A percentile compares a stretch with the other conserved stretches of the same genome.
These are phyloP conservation scores for Andrographis paniculata DNA, from an alignment of 305 asterid genomes.

Conservation along the genomic window DNA sequence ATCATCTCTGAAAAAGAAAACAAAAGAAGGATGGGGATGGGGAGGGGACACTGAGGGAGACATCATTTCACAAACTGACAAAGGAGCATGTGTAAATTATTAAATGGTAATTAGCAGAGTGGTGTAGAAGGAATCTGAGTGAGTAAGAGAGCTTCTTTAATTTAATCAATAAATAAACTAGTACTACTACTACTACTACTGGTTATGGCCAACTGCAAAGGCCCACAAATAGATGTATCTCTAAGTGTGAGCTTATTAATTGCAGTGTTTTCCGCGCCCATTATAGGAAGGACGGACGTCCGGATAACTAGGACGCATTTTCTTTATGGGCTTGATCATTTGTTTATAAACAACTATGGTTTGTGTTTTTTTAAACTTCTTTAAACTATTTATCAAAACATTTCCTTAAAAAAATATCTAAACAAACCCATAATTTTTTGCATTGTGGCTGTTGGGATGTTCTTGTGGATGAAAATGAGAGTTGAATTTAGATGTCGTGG, in stretches of 20 bases:
- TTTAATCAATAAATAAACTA: constrained; percentile 5
- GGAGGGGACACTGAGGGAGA: constrained; percentile 25
- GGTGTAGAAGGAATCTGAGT: constrained; percentile 35
- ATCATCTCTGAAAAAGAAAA: constrained; percentile 10
- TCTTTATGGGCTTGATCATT: too few relatives aligned
- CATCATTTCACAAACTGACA: constrained; percentile 36
- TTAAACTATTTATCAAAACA: too few relatives aligned
- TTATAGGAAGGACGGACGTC: constrained; percentile 38
- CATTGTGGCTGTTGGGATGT: too few relatives aligned
- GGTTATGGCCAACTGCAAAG: constrained; percentile 13
- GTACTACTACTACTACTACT: background rate
- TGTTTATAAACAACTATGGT: too few relatives aligned
- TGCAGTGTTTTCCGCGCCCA: constrained; percentile 26
- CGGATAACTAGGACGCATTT: constrained; percentile 30
- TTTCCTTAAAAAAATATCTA: too few relatives aligned
- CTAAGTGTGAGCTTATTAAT: constrained; percentile 26
- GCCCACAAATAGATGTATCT: constrained; percentile 10
- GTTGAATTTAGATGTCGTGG: too few relatives aligned
- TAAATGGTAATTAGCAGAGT: constrained; percentile 18
- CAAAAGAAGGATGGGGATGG: constrained; percentile 20
- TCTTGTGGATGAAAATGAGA: too few relatives aligned
- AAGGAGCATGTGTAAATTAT: constrained; percentile 33
- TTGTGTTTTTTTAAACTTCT: too few relatives aligned
- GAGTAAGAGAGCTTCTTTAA: constrained; percentile 24
- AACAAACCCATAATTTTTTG: too few relatives aligned